These are phyloP conservation scores for Angomonas deanei DNA, from an alignment of 208 protist genomes.

Conservation along the genomic window DNA sequence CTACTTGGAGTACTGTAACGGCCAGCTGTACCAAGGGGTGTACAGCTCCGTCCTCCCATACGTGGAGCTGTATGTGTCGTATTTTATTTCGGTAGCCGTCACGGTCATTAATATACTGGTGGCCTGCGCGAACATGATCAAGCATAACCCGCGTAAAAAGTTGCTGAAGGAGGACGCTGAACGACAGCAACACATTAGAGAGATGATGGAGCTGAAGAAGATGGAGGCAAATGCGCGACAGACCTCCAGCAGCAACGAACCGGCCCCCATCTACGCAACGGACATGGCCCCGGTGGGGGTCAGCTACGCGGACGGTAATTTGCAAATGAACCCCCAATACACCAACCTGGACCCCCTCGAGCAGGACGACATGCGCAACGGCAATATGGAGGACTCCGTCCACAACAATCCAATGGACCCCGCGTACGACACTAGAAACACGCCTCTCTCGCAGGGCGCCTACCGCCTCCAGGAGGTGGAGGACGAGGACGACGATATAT, in stretches of 20 bases:
- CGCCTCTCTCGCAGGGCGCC: not conserved
- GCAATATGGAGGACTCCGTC: not conserved
- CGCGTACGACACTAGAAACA: not conserved
- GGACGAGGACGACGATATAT: conserved; percentile 18
- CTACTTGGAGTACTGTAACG: conserved; percentile 49
- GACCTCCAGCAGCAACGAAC: conserved; percentile 21
- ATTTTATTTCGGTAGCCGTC: conserved; percentile 42
- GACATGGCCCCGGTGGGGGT: not conserved
- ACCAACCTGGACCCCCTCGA: too few relatives aligned
- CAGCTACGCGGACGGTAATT: too few relatives aligned
- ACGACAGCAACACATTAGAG: conserved; percentile 15
- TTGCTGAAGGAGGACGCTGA: conserved; percentile 34
- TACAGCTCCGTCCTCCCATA: conserved; percentile 50
- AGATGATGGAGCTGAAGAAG: conserved; percentile 5
- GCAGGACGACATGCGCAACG: too few relatives aligned
- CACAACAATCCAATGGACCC: not conserved
- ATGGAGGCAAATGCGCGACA: not conserved
- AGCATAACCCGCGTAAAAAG: conserved; percentile 51
- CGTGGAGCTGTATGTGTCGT: conserved; percentile 64
- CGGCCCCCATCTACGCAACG: not conserved
- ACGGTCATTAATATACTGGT: conserved; percentile 41
- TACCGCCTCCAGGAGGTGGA: conserved; percentile 27
- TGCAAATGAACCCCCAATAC: too few relatives aligned
- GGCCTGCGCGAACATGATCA: conserved; percentile 36
- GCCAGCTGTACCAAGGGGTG: not conserved